Evolutionary conservation across 352 stramenopile genomes (phyloP).

Genomic region (Blastocystis sp.): DNA sequence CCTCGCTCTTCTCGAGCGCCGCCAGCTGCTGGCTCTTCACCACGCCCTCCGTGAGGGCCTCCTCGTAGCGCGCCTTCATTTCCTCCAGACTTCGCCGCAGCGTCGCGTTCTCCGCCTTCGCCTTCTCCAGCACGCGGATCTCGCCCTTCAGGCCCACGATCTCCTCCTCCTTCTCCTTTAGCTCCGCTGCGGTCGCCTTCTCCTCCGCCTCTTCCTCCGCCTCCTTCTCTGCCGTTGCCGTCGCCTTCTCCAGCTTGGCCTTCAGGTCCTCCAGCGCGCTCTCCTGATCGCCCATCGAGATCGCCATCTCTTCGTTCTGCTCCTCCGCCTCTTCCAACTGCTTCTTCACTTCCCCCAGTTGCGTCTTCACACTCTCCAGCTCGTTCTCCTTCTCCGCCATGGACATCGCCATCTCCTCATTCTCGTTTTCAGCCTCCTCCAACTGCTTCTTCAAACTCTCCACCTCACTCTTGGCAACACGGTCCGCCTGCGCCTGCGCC

Average conservation of each 20-base stretch:
- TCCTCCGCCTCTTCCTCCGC: neutral
- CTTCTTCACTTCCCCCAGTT: neutral
- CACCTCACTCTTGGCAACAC: no score
- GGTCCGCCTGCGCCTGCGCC: no score
- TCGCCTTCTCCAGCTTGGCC: no score
- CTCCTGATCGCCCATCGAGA: no score
- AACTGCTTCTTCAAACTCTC: no score
- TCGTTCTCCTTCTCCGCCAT: slow-evolving; percentile 11
- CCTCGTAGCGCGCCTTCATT: slow-evolving; percentile 22
- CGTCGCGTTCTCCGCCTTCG: neutral
- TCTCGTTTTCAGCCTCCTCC: slow-evolving; percentile 1
- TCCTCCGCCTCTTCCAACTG: neutral
- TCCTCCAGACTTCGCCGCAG: neutral
- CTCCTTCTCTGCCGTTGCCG: neutral
- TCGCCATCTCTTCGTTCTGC: no score
- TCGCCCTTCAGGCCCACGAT: neutral
- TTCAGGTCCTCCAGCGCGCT: no score
- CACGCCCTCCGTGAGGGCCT: neutral
- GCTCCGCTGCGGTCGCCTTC: no score
- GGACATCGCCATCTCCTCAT: neutral
- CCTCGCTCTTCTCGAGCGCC: no score
- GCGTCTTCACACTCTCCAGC: neutral
- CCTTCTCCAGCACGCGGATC: neutral
- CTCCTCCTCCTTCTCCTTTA: no score
- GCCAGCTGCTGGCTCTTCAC: no score